Percentiles rank a stretch among this genome's conserved stretches.
phyloP scores from a whole-genome alignment of 371 early-diverging fungal species.

The Mucor velutinosus region DNA sequence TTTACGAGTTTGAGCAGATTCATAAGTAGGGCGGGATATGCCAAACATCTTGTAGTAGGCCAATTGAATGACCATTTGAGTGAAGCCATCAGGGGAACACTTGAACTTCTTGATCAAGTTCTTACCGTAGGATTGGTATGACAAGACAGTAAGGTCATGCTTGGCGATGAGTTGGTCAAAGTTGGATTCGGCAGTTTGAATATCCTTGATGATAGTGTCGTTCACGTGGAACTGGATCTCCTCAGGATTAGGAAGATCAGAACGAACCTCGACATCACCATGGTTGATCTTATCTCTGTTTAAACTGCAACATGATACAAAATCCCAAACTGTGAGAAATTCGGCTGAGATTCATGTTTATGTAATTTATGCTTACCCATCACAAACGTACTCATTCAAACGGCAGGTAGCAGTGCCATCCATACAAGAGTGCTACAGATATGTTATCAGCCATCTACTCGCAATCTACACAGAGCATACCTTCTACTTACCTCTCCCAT shows the following conservation, averaged over 20 bases:
- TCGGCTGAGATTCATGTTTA: neutral
- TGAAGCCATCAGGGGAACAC: constrained; percentile 89
- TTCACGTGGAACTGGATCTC: constrained; percentile 73
- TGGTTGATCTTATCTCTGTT: constrained; percentile 61
- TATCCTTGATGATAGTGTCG: constrained; percentile 50
- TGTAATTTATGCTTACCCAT: constrained; percentile 35
- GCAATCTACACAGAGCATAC: neutral
- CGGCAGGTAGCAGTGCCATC: constrained; percentile 92
- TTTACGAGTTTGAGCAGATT: constrained; percentile 88
- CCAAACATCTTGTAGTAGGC: constrained; percentile 94
- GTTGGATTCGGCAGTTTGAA: constrained; percentile 63
- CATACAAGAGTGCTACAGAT: constrained; percentile 85
- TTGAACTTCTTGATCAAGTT: constrained; percentile 88
- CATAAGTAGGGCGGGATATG: constrained; percentile 82
- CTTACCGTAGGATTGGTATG: constrained; percentile 89
- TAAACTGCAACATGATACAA: constrained; percentile 16
- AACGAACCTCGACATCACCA: constrained; percentile 52
- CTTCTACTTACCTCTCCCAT: constrained; percentile 67
- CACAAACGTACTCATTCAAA: constrained; percentile 69
- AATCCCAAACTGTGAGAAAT: neutral
- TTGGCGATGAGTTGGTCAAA: constrained; percentile 72
- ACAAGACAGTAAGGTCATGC: constrained; percentile 82
- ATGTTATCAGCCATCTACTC: neutral
- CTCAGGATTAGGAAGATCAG: constrained; percentile 63
- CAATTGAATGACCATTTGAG: constrained; percentile 95